Conservation (phyloP, 768 basidiomycete species). For the Russula abietina region DNA sequence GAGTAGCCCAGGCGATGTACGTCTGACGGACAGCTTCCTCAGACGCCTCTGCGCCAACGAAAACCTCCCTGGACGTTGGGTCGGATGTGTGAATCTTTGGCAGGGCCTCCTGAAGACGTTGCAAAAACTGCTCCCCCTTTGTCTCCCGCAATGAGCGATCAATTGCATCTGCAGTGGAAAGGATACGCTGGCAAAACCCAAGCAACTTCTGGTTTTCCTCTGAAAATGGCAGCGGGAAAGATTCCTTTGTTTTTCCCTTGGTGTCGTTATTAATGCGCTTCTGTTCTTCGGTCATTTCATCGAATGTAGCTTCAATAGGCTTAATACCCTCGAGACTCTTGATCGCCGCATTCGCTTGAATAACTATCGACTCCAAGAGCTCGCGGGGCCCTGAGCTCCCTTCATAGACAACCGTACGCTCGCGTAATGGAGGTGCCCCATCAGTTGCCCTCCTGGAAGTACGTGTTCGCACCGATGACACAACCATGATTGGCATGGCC, state of each 20-base stretch:
- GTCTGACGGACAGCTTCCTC: constrained; percentile 62
- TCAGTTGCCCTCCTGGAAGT: constrained; percentile 47
- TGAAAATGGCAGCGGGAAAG: constrained; percentile 36
- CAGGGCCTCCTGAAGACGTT: constrained; percentile 66
- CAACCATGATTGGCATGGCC: constrained; percentile 95
- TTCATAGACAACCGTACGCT: constrained; percentile 83
- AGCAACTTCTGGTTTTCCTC: constrained; percentile 78
- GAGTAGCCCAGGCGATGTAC: constrained; percentile 81
- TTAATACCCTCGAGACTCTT: constrained; percentile 75
- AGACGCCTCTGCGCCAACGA: constrained; percentile 48
- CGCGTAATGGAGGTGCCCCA: constrained; percentile 52
- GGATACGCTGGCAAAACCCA: constrained; percentile 80
- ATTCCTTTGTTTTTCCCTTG: constrained; percentile 64
- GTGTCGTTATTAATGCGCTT: constrained; percentile 71
- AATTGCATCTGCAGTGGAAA: constrained; percentile 75
- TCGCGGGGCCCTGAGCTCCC: constrained; percentile 88
- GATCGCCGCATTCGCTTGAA: constrained; percentile 88
- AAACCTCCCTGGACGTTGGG: constrained; percentile 33
- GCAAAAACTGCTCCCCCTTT: constrained; percentile 83
- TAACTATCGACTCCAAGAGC: constrained; percentile 82
- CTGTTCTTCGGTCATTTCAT: constrained; percentile 83
- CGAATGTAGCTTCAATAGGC: constrained; percentile 38
- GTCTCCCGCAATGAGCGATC: constrained; percentile 84
- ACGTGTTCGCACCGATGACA: constrained; percentile 59
- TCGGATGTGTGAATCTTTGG: constrained; percentile 62